These are phyloP conservation scores for Theobroma grandiflorum DNA, from an alignment of 441 rosid genomes.

Conservation along the genomic window DNA sequence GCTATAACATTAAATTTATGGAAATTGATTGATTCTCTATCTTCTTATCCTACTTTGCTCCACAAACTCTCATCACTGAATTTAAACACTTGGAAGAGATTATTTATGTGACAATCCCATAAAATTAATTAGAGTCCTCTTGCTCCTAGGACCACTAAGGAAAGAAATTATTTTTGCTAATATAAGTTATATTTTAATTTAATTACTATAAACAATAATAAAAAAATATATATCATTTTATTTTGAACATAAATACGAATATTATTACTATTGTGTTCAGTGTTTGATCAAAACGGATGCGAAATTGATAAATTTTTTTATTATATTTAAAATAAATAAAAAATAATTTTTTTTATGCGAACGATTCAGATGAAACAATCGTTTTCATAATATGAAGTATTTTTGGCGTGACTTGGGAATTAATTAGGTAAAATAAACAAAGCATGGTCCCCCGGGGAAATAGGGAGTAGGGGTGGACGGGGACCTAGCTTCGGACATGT, in stretches of 20 bases:
- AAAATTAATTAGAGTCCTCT: background rate
- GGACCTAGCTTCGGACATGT: constrained; percentile 26
- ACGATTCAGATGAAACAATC: background rate
- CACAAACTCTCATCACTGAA: background rate
- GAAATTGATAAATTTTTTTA: too few species aligned
- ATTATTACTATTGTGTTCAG: too few species aligned
- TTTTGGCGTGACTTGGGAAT: background rate
- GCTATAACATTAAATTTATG: background rate
- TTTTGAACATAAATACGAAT: too few species aligned
- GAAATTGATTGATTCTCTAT: background rate
- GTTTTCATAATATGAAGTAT: background rate
- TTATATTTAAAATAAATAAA: too few species aligned
- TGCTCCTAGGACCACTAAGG: background rate
- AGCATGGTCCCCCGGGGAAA: constrained; percentile 14
- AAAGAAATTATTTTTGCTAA: too few species aligned
- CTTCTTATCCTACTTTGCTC: background rate
- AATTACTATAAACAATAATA: too few species aligned
- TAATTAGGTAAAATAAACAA: too few species aligned
- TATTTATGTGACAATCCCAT: background rate
- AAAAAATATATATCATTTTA: too few species aligned
- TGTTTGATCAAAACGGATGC: too few species aligned
- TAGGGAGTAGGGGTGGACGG: background rate
- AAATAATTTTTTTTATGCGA: too few species aligned
- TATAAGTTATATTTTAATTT: too few species aligned
- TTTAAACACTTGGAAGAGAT: background rate